These are phyloP conservation scores for Rhodosporidiobolus sp. DNA, from an alignment of 768 basidiomycete genomes.

Conservation along the genomic window DNA sequence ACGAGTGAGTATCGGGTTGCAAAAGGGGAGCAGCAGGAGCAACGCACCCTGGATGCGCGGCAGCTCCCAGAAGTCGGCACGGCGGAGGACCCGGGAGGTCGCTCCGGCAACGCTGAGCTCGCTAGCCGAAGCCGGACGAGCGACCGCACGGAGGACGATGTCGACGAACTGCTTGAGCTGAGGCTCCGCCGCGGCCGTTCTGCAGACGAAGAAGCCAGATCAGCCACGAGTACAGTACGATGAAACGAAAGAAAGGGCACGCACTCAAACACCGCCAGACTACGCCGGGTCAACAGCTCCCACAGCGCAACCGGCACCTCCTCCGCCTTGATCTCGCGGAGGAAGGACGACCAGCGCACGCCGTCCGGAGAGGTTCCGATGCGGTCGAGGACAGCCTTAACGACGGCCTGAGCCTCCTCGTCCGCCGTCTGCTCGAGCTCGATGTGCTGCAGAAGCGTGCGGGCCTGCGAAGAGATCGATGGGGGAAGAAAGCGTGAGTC, in stretches of 20 bases:
- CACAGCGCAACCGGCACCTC: conserved; percentile 20
- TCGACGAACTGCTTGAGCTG: conserved; percentile 14
- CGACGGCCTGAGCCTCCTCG: background rate
- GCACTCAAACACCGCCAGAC: conserved; percentile 16
- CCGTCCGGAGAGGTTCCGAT: background rate
- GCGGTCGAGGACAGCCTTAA: conserved; percentile 7
- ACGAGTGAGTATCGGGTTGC: background rate
- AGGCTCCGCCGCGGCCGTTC: background rate
- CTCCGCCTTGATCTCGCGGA: background rate
- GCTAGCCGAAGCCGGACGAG: background rate
- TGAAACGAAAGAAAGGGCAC: background rate
- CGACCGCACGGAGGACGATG: background rate
- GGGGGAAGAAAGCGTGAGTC: background rate
- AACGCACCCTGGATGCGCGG: conserved; percentile 12
- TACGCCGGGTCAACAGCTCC: conserved; percentile 29
- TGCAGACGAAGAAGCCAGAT: background rate
- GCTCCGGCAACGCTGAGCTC: background rate
- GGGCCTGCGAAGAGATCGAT: conserved; percentile 6
- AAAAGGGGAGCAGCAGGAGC: background rate
- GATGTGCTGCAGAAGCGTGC: conserved; percentile 22
- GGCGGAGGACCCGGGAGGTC: conserved; percentile 4
- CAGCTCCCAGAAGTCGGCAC: conserved; percentile 36
- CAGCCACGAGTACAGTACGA: no score
- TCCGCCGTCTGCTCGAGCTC: background rate
- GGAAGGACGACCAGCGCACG: background rate